A percentile compares a stretch with the other conserved stretches of the same genome.
Evolutionary conservation across 2,329 filamentous ascomycete species (phyloP).

Genomic region (Uncinocarpus reesii): DNA sequence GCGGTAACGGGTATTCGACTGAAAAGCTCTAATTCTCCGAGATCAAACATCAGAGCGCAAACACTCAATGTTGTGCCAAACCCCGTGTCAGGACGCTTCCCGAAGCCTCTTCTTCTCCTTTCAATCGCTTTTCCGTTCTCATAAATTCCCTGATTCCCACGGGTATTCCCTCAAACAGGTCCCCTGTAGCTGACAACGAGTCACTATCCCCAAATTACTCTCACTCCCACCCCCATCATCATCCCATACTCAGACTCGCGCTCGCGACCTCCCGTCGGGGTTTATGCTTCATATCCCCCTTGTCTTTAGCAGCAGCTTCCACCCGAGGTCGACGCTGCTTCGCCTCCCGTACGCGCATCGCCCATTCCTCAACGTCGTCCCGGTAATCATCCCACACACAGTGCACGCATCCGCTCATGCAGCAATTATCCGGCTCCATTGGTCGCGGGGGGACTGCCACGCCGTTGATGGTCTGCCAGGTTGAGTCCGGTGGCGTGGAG

Average conservation of each 20-base stretch:
- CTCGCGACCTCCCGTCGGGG: conserved; percentile 37
- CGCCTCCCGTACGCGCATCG: conserved; percentile 53
- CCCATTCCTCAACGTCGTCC: conserved; percentile 89
- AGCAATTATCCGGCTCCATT: conserved; percentile 91
- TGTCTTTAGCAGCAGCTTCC: conserved; percentile 25
- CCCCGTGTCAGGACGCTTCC: conserved; percentile 19
- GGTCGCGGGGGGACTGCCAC: conserved; percentile 74
- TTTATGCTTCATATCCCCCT: conserved; percentile 24
- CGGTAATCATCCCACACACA: conserved; percentile 91
- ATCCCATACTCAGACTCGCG: conserved; percentile 56
- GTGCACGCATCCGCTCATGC: conserved; percentile 96
- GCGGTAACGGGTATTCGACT: background rate
- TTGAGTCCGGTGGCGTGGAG: conserved; percentile 48
- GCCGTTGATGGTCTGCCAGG: conserved; percentile 56
- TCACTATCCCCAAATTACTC: conserved; percentile 51
- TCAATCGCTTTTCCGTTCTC: conserved; percentile 86
- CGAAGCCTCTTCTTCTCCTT: conserved; percentile 51
- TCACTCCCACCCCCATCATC: conserved; percentile 70
- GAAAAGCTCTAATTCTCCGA: background rate
- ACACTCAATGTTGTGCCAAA: too few relatives aligned
- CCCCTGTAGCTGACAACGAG: conserved; percentile 39
- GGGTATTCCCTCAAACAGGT: conserved; percentile 69
- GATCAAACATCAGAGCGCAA: background rate
- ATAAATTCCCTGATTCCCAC: conserved; percentile 95
- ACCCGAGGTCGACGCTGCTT: conserved; percentile 29